A percentile compares a stretch with the other conserved stretches of the same genome.
Evolutionary conservation across 2,329 filamentous ascomycete species (phyloP).

Genomic region (Macrophomina pseudophaseolina): DNA sequence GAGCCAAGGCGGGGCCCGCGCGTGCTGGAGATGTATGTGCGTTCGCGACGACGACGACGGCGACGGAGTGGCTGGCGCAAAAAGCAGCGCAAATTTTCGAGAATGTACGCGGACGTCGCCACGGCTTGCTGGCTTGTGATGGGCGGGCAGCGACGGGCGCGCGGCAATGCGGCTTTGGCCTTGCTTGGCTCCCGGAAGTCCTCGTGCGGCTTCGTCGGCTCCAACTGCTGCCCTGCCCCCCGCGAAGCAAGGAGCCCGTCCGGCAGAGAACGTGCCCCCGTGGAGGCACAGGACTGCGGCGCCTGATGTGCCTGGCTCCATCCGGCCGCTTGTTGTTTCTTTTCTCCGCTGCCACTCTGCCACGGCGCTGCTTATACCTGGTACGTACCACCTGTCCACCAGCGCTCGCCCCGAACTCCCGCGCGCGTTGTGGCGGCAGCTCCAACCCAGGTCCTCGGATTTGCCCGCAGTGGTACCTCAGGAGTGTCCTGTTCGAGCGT

Average conservation of each 20-base stretch:
- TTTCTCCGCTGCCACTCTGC: conserved; percentile 5
- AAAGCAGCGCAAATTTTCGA: neutral
- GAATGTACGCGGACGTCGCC: neutral
- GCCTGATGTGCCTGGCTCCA: neutral
- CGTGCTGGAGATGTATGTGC: conserved; percentile 1
- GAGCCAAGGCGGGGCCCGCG: conserved; percentile 18
- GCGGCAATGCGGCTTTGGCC: neutral
- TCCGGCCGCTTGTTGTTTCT: neutral
- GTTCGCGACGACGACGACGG: neutral
- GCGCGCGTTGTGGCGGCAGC: conserved; percentile 16
- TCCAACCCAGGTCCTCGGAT: conserved; percentile 4
- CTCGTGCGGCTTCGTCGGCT: conserved; percentile 3
- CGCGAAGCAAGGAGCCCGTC: conserved; percentile 11
- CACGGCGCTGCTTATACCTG: neutral
- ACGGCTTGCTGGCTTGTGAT: neutral
- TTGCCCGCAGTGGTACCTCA: conserved; percentile 1
- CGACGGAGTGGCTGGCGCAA: neutral
- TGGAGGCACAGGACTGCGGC: neutral
- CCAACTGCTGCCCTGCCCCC: neutral
- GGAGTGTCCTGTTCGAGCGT: conserved; percentile 7
- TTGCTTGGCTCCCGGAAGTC: neutral
- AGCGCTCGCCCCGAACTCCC: neutral
- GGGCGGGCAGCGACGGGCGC: neutral
- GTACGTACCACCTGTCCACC: neutral
- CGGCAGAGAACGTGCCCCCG: conserved; percentile 1